Percentiles rank a stretch among this genome's conserved stretches.
Evolutionary conservation across 257 asterid genomes (phyloP).

Genomic region (Anisodus acutangulus): DNA sequence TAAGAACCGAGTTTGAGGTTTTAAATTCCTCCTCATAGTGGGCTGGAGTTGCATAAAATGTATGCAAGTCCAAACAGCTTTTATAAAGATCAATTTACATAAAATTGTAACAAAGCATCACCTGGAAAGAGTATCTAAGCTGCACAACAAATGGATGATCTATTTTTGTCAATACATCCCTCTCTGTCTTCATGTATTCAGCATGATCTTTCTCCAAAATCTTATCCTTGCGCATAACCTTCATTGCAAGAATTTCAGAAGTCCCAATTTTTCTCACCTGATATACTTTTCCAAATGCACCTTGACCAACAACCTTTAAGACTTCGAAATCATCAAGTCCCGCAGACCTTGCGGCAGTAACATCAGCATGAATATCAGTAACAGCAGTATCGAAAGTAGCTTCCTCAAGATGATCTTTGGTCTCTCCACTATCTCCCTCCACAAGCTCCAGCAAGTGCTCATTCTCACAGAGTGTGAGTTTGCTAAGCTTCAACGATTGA

Average conservation of each 20-base stretch:
- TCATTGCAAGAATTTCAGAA: conserved; percentile 75
- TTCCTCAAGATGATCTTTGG: conserved; percentile 37
- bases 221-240: conserved; percentile 79
- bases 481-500: conserved; percentile 47
- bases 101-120: conserved; percentile 28
- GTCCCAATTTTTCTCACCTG: conserved; percentile 74
- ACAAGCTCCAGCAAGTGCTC: conserved; percentile 47
- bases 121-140: conserved; percentile 85
- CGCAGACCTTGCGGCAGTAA: conserved; percentile 40
- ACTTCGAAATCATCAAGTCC: conserved; percentile 74
- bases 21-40: background rate
- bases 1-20: background rate
- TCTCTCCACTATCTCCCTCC: conserved; percentile 40
- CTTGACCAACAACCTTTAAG: conserved; percentile 79
- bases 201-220: conserved; percentile 75
- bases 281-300: conserved; percentile 85
- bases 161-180: conserved; percentile 71
- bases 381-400: conserved; percentile 32
- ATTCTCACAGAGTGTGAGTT: conserved; percentile 46
- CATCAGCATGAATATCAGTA: conserved; percentile 28
- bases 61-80: background rate
- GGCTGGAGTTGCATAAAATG: conserved; percentile 9
- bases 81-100: background rate
- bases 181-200: conserved; percentile 78
- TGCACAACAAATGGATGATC: conserved; percentile 77